Evolutionary conservation across 2,329 filamentous ascomycete genomes (phyloP).

Genomic region (Fusarium nematophilum): DNA sequence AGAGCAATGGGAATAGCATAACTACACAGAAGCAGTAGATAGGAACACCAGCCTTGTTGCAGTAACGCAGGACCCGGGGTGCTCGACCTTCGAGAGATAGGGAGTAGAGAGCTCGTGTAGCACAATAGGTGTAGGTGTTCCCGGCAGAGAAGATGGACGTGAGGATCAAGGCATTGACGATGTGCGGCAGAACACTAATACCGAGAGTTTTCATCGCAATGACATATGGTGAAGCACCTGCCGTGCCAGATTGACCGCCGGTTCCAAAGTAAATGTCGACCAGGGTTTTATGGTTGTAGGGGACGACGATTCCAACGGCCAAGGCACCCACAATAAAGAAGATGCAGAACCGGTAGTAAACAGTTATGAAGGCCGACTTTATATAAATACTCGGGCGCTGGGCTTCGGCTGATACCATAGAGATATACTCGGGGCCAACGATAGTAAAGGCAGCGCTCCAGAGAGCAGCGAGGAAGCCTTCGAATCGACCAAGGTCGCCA

Average conservation of each 20-base stretch:
- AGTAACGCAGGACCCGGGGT: constrained; percentile 60
- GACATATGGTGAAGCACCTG: constrained; percentile 68
- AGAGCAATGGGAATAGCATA: constrained; percentile 61
- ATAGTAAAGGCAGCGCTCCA: constrained; percentile 69
- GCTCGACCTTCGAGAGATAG: neutral
- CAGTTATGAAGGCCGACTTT: constrained; percentile 59
- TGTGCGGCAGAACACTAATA: constrained; percentile 61
- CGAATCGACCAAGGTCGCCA: constrained; percentile 70
- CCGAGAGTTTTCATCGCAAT: constrained; percentile 67
- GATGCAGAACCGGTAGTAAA: constrained; percentile 56
- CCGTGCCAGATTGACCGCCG: constrained; percentile 50
- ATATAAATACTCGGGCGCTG: constrained; percentile 68
- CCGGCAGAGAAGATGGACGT: too few species aligned
- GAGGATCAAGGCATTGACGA: constrained; percentile 63
- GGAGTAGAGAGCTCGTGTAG: neutral
- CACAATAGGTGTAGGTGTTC: too few species aligned
- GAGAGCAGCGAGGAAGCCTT: constrained; percentile 73
- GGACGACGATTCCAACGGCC: constrained; percentile 65
- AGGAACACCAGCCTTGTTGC: constrained; percentile 68
- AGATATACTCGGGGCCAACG: constrained; percentile 70
- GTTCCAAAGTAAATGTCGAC: constrained; percentile 57
- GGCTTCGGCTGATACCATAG: constrained; percentile 72
- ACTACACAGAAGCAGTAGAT: constrained; percentile 65
- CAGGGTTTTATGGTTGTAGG: constrained; percentile 68
- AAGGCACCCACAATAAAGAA: constrained; percentile 76